Evolutionary conservation across 768 basidiomycete genomes (phyloP).

Genomic region (Galerina marginata): DNA sequence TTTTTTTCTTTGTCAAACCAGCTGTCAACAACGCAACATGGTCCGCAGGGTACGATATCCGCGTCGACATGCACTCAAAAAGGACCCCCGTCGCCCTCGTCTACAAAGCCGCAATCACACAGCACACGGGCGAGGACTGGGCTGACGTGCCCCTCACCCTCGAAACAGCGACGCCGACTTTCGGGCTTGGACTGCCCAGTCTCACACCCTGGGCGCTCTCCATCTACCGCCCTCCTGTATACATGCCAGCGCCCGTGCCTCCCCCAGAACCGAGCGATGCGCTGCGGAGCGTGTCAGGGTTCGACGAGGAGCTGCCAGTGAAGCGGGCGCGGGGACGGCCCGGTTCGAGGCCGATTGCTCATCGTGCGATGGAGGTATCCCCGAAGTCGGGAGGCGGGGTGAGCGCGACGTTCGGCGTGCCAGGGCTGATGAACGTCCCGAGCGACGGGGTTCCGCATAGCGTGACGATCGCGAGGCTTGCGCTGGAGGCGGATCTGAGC

Average conservation of each 20-base stretch:
- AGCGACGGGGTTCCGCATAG: conserved; percentile 45
- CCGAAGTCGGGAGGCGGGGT: conserved; percentile 38
- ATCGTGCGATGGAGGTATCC: conserved; percentile 32
- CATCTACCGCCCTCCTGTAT: conserved; percentile 14
- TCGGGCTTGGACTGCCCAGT: conserved; percentile 40
- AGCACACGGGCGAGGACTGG: conserved; percentile 53
- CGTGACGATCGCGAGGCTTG: conserved; percentile 44
- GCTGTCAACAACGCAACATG: conserved; percentile 44
- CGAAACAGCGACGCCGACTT: conserved; percentile 49
- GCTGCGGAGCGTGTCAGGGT: no score
- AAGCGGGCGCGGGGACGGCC: background rate
- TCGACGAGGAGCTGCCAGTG: no score
- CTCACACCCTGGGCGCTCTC: conserved; percentile 45
- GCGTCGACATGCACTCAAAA: conserved; percentile 45
- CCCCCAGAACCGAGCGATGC: no score
- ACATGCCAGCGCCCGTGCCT: background rate
- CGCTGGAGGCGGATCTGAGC: conserved; percentile 42
- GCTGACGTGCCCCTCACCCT: conserved; percentile 45
- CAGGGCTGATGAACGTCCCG: conserved; percentile 47
- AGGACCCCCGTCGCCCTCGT: conserved; percentile 41
- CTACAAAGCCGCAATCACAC: conserved; percentile 47
- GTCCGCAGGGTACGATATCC: conserved; percentile 46
- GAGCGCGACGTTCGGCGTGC: conserved; percentile 46
- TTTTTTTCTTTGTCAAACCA: conserved; percentile 16
- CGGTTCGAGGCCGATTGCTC: conserved; percentile 5